Percentiles rank a stretch among this genome's conserved stretches.
Conservation (phyloP, 805 yeast genomes). For the Starmerella ratchasimensis region DNA sequence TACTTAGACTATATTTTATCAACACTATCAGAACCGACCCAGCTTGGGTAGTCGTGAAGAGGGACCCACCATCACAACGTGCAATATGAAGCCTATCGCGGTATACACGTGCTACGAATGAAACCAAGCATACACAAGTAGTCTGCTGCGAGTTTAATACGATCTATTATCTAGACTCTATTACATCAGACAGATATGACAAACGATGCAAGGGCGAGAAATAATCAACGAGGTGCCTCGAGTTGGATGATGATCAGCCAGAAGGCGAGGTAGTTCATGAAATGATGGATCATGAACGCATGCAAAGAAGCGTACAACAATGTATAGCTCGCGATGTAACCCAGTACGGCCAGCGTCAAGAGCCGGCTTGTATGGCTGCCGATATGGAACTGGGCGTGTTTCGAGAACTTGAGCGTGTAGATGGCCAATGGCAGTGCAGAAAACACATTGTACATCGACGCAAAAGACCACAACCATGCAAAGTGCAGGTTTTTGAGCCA, state of each 20-base stretch:
- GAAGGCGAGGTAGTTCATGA: slow-evolving; percentile 38
- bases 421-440: slow-evolving; percentile 46
- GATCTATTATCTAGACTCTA: background rate
- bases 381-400: slow-evolving; percentile 29
- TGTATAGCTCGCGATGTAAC: slow-evolving; percentile 45
- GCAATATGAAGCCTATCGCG: too few relatives aligned
- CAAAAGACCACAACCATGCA: slow-evolving; percentile 69
- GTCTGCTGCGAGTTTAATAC: background rate
- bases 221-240: too few relatives aligned
- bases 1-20: background rate
- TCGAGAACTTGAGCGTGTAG: background rate
- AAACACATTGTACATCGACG: slow-evolving; percentile 63
- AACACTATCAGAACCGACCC: too few relatives aligned
- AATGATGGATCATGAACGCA: slow-evolving; percentile 65
- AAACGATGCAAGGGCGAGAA: too few relatives aligned
- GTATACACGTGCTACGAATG: too few relatives aligned
- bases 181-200: too few relatives aligned
- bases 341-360: slow-evolving; percentile 28
- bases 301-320: slow-evolving; percentile 66
- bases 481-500: slow-evolving; percentile 63
- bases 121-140: too few relatives aligned
- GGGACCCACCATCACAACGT: too few relatives aligned
- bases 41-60: too few relatives aligned
- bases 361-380: slow-evolving; percentile 28
- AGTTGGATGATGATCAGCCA: slow-evolving; percentile 13